Conservation (phyloP, 805 yeast genomes). For the Priceomyces medius region DNA sequence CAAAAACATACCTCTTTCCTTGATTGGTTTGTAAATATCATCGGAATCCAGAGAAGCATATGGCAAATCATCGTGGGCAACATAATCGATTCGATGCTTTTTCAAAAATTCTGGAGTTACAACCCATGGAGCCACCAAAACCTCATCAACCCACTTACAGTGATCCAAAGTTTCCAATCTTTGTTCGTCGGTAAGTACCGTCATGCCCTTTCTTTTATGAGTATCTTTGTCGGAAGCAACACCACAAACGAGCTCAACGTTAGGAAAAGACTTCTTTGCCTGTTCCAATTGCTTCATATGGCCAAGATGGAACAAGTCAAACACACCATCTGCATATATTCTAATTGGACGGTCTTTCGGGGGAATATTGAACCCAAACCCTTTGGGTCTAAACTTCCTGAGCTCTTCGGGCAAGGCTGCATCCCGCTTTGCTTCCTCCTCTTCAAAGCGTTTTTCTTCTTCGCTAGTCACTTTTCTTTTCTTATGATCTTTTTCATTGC, state of each 20-base stretch:
- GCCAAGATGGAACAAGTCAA: constrained; percentile 93
- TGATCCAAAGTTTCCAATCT: constrained; percentile 89
- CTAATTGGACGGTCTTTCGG: constrained; percentile 84
- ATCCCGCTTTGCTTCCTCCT: constrained; percentile 60
- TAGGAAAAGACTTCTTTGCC: constrained; percentile 87
- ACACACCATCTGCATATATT: constrained; percentile 97
- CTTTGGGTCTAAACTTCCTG: constrained; percentile 76
- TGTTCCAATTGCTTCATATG: constrained; percentile 98
- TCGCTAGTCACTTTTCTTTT: constrained; percentile 26
- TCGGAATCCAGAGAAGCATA: constrained; percentile 86
- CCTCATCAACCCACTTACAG: constrained; percentile 98
- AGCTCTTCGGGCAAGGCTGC: constrained; percentile 64
- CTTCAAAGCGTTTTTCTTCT: constrained; percentile 32
- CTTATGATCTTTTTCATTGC: constrained; percentile 11
- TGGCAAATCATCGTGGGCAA: constrained; percentile 97
- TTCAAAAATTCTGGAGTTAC: constrained; percentile 78
- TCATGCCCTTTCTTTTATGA: constrained; percentile 88
- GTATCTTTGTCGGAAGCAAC: constrained; percentile 88
- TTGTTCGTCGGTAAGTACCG: constrained; percentile 85
- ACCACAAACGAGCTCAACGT: constrained; percentile 85
- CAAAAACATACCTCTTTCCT: constrained; percentile 84
- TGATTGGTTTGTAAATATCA: constrained; percentile 91
- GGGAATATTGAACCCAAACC: constrained; percentile 77
- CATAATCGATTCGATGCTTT: constrained; percentile 85
- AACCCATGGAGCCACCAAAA: constrained; percentile 95